Evolutionary conservation across 2,329 filamentous ascomycete species (phyloP), one percentile per base, ranked within the genome.

Genomic region (Trichophyton schoenleinii): DNA sequence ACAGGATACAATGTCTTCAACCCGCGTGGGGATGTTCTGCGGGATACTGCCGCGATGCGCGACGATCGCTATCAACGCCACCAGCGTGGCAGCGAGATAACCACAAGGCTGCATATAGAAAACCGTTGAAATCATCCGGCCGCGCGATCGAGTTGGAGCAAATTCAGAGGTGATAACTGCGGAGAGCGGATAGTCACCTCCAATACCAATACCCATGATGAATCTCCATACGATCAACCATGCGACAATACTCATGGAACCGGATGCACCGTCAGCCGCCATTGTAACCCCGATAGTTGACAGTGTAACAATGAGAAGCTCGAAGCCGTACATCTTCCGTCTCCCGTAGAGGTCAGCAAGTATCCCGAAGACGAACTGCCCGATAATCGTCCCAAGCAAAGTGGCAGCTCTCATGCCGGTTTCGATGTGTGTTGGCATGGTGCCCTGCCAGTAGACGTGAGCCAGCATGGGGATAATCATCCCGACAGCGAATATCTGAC

Each of bases 51-150:
- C 58, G 15, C 48, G 31, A 41, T 61, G 57, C 13, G 22, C 58
- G 25, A 58, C 36, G 1, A 34, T 57, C 13, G 49, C 8, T n/a
- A 34, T n/a, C 34, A 46, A 52, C 48, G 41, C 87, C 65, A 94
- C 79, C 28, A 92, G 82, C 52, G 87, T 87, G 58, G 87, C 88
- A 25, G 79, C 79, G 60, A 92, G 84, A 73, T 94, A 89, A 18
- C 89, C 89, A 59, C 94, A 81, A 65, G 89, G 89, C 72, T 95
- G 89, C 87, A 91, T 91, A 66, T 88, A 87, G 69, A 94, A 94
- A 59, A 94, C 89, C 13, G 87, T 80, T 31, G 84, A n/a, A 31
- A 57, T 55, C 52, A 55, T 55, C 3, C 52, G 52, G n/a, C 52
- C 52, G 2, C 58, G 41, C 15, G 58, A 60, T 22, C 42, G 38